Evolutionary conservation across 2,329 filamentous ascomycete species (phyloP).

Genomic region (Truncatella angustata): DNA sequence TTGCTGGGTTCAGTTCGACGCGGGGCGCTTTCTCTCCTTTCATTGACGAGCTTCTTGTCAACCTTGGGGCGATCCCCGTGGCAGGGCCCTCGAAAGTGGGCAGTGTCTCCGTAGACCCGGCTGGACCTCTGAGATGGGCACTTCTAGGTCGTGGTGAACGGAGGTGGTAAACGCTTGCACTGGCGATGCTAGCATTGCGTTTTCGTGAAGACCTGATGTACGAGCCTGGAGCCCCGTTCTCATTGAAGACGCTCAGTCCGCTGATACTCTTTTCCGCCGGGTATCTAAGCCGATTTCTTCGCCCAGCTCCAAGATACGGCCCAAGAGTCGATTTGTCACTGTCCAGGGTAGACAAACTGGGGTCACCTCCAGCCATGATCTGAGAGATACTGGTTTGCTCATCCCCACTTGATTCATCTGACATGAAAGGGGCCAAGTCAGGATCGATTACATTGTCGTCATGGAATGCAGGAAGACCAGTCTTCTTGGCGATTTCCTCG

Average conservation of each 20-base stretch:
- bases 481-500: constrained; percentile 64
- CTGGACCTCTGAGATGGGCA: constrained; percentile 49
- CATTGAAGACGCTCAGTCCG: constrained; percentile 66
- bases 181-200: constrained; percentile 82
- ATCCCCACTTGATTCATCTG: constrained; percentile 90
- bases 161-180: constrained; percentile 71
- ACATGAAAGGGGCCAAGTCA: constrained; percentile 92
- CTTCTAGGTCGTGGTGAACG: constrained; percentile 70
- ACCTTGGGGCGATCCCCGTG: constrained; percentile 40
- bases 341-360: constrained; percentile 65
- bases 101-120: constrained; percentile 50
- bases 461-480: constrained; percentile 85
- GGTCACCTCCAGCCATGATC: constrained; percentile 64
- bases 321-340: constrained; percentile 73
- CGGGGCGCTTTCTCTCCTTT: constrained; percentile 70
- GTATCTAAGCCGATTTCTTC: constrained; percentile 68
- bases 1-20: constrained; percentile 84
- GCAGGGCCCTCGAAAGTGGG: constrained; percentile 44
- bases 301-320: constrained; percentile 68
- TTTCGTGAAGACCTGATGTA: constrained; percentile 62
- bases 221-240: constrained; percentile 61
- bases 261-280: constrained; percentile 73
- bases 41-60: constrained; percentile 82
- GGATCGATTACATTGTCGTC: constrained; percentile 98
- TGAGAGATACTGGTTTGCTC: constrained; percentile 88